These are phyloP conservation scores for Chalciporus sp. DNA, from an alignment of 1,284 basidiomycete species.

Conservation along the genomic window DNA sequence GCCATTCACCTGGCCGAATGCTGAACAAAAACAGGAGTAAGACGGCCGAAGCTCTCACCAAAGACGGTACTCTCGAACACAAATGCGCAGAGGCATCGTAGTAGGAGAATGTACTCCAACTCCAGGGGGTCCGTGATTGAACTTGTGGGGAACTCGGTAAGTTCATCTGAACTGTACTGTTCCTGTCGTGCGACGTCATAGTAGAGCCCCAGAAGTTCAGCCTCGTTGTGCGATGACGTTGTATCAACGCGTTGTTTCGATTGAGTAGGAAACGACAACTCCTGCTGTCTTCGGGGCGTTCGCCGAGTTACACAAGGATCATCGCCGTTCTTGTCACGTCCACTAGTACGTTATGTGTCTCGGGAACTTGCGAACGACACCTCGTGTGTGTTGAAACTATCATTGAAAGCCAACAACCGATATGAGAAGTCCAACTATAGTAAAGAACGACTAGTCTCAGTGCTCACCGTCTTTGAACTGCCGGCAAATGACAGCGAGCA, in stretches of 20 bases:
- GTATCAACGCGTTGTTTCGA: not conserved
- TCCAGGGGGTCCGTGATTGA: too few species aligned
- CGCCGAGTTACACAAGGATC: not conserved
- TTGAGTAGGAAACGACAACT: not conserved
- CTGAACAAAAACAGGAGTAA: not conserved
- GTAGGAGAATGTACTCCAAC: too few species aligned
- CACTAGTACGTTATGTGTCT: not conserved
- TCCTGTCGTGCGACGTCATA: not conserved
- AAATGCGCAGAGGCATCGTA: not conserved
- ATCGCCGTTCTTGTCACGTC: not conserved
- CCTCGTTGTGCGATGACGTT: not conserved
- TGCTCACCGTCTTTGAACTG: too few species aligned
- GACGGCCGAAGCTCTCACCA: not conserved
- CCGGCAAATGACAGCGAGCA: too few species aligned
- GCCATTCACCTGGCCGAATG: not conserved
- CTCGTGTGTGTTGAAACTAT: too few species aligned
- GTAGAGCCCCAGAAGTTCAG: not conserved
- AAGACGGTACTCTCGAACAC: not conserved
- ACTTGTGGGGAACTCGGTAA: not conserved
- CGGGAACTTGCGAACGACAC: too few species aligned
- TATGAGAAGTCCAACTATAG: too few species aligned
- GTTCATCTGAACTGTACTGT: too few species aligned
- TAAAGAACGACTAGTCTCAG: too few species aligned
- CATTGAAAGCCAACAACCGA: too few species aligned
- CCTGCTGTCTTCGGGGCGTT: not conserved